phyloP scores from a whole-genome alignment of 192 early-diverging fungal genomes.

The Coemansia guatemalensis region DNA sequence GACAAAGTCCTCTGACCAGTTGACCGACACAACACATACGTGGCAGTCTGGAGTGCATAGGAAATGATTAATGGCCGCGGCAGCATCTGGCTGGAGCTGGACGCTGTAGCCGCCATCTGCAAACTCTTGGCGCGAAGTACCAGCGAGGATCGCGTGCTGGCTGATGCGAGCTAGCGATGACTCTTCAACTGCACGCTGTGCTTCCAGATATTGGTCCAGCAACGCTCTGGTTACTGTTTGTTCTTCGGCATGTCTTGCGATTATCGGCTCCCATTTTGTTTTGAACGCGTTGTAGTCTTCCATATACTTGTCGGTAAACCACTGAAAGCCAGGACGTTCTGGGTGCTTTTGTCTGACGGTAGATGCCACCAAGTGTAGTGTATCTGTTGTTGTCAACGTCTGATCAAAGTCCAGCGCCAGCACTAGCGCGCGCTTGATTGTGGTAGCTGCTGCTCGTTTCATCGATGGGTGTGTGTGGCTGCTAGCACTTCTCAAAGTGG shows the following conservation, averaged over 20 bases:
- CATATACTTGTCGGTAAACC: conserved; percentile 27
- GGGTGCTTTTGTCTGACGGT: conserved; percentile 18
- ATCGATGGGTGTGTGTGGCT: not conserved
- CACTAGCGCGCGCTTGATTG: conserved; percentile 2
- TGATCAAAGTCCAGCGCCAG: conserved; percentile 48
- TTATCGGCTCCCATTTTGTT: conserved; percentile 9
- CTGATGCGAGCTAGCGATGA: conserved; percentile 30
- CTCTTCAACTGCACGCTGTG: conserved; percentile 26
- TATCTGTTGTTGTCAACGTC: conserved; percentile 42
- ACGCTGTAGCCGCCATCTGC: conserved; percentile 12
- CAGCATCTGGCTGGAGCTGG: conserved; percentile 23
- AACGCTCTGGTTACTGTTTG: not conserved
- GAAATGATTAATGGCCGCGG: conserved; percentile 17
- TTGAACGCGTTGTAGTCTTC: conserved; percentile 18
- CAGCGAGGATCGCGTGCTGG: conserved; percentile 18
- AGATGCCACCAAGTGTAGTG: conserved; percentile 22
- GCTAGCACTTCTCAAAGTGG: not conserved
- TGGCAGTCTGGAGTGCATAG: conserved; percentile 7
- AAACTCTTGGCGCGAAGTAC: conserved; percentile 20
- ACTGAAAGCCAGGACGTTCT: conserved; percentile 13
- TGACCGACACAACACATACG: conserved; percentile 40
- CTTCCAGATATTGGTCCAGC: conserved; percentile 30
- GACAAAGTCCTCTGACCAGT: conserved; percentile 53
- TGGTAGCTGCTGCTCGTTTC: conserved; percentile 2
- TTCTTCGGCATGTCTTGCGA: not conserved